Evolutionary conservation across 192 early-diverging fungal genomes (phyloP).

Genomic region (Coemansia sp.): DNA sequence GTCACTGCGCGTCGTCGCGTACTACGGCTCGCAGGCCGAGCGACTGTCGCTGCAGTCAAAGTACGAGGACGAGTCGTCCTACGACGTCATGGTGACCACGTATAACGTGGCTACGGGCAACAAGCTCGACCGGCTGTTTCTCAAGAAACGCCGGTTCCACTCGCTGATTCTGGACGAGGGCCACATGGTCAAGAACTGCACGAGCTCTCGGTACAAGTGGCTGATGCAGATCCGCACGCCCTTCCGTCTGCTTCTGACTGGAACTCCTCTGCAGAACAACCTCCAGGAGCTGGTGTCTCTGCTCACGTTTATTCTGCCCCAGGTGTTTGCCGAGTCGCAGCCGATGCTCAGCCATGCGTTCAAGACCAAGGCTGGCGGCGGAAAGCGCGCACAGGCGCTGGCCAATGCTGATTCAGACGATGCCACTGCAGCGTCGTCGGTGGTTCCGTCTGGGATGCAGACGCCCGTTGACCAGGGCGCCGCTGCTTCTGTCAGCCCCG

Average conservation of each 20-base stretch:
- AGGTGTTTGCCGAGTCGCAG: constrained; percentile 62
- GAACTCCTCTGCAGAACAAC: constrained; percentile 86
- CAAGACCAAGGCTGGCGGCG: constrained; percentile 27
- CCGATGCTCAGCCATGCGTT: constrained; percentile 46
- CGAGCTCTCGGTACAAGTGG: constrained; percentile 72
- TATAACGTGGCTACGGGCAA: constrained; percentile 72
- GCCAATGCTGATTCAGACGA: constrained; percentile 35
- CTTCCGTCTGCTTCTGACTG: constrained; percentile 73
- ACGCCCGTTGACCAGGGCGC: constrained; percentile 25
- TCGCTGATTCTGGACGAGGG: constrained; percentile 86
- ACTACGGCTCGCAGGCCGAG: constrained; percentile 62
- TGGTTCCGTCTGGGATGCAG: constrained; percentile 32
- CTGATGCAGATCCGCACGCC: constrained; percentile 62
- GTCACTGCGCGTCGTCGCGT: constrained; percentile 55
- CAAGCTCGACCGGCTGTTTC: constrained; percentile 69
- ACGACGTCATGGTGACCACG: constrained; percentile 76
- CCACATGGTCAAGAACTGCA: constrained; percentile 88
- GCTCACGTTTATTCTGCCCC: constrained; percentile 83
- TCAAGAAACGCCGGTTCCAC: constrained; percentile 61
- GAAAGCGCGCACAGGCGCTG: constrained; percentile 7
- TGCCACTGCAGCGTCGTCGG: constrained; percentile 20
- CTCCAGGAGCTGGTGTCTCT: constrained; percentile 82
- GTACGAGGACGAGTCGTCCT: constrained; percentile 49
- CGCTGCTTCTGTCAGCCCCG: constrained; percentile 17
- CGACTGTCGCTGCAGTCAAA: constrained; percentile 56